Conservation (phyloP, 768 basidiomycete species). For the Phallus indusiatus region DNA sequence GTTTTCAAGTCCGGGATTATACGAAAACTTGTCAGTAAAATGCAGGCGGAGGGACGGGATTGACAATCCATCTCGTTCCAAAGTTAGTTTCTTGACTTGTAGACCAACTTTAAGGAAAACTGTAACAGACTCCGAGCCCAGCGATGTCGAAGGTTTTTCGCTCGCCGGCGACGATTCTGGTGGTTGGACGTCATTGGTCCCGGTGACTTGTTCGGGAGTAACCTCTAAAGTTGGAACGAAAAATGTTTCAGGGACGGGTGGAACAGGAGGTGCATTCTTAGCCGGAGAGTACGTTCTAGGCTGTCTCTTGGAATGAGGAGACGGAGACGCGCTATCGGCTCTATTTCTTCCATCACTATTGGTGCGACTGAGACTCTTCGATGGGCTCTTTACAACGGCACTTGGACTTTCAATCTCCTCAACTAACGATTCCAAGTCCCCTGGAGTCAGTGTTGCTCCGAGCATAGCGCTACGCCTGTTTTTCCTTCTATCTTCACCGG, state of each 20-base stretch:
- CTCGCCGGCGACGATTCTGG: constrained; percentile 12
- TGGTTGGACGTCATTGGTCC: constrained; percentile 17
- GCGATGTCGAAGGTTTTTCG: constrained; percentile 9
- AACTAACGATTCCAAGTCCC: constrained; percentile 64
- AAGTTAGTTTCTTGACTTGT: constrained; percentile 77
- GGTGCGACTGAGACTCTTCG: constrained; percentile 29
- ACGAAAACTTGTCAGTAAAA: constrained; percentile 92
- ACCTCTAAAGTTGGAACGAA: constrained; percentile 4
- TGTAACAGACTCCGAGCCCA: constrained; percentile 35
- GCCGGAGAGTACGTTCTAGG: constrained; percentile 17
- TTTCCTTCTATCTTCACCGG: constrained; percentile 25
- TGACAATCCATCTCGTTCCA: constrained; percentile 56
- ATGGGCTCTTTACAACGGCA: neutral
- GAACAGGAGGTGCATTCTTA: constrained; percentile 21
- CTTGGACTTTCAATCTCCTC: constrained; percentile 49
- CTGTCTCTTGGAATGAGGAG: constrained; percentile 3
- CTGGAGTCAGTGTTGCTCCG: constrained; percentile 51
- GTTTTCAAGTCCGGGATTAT: constrained; percentile 86
- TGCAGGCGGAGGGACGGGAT: constrained; percentile 72
- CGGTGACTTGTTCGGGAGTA: constrained; percentile 10
- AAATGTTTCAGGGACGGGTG: constrained; percentile 25
- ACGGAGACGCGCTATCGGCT: neutral
- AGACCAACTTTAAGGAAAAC: constrained; percentile 86
- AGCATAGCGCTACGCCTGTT: constrained; percentile 57
- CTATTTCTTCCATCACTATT: constrained; percentile 15